phyloP scores from a whole-genome alignment of 768 basidiomycete species.

The Ramaria sp. region DNA sequence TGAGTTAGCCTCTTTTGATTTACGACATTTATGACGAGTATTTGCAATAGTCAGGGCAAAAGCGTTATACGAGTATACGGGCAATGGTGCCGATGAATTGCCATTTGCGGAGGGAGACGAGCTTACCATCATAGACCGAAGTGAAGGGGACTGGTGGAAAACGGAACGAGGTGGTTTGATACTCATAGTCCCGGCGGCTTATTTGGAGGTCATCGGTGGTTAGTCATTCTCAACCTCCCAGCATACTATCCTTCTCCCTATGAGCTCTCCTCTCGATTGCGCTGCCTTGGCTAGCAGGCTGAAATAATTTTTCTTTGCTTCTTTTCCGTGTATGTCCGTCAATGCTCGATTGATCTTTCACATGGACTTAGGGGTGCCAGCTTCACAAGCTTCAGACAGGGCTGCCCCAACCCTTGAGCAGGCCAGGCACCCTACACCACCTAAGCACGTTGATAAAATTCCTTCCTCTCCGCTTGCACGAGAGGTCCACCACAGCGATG shows the following conservation, averaged over 20 bases:
- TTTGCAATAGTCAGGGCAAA: slow-evolving; percentile 47
- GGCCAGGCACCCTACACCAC: neutral
- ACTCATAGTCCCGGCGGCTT: slow-evolving; percentile 86
- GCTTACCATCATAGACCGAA: slow-evolving; percentile 69
- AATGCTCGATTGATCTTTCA: slow-evolving; percentile 8
- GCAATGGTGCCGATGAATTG: slow-evolving; percentile 68
- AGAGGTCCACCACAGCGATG: slow-evolving; percentile 6
- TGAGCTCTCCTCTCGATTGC: slow-evolving; percentile 51
- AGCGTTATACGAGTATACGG: slow-evolving; percentile 72
- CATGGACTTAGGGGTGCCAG: neutral
- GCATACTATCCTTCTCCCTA: slow-evolving; percentile 26
- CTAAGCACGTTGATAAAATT: slow-evolving; percentile 20
- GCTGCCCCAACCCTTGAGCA: neutral
- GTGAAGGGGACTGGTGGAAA: slow-evolving; percentile 94
- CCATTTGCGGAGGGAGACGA: slow-evolving; percentile 73
- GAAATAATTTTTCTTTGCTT: slow-evolving; percentile 52
- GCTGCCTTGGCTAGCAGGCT: slow-evolving; percentile 55
- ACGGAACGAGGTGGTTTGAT: slow-evolving; percentile 78
- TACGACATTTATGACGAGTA: neutral
- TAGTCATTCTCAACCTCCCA: slow-evolving; percentile 38
- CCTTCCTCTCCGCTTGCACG: slow-evolving; percentile 27
- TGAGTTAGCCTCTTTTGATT: slow-evolving; percentile 26
- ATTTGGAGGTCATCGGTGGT: slow-evolving; percentile 82
- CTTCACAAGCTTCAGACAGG: neutral
- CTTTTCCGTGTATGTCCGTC: slow-evolving; percentile 30